A percentile compares a stretch with the other conserved stretches of the same genome.
phyloP scores from a whole-genome alignment of 75 land plant genomes.

The Picea glauca region DNA sequence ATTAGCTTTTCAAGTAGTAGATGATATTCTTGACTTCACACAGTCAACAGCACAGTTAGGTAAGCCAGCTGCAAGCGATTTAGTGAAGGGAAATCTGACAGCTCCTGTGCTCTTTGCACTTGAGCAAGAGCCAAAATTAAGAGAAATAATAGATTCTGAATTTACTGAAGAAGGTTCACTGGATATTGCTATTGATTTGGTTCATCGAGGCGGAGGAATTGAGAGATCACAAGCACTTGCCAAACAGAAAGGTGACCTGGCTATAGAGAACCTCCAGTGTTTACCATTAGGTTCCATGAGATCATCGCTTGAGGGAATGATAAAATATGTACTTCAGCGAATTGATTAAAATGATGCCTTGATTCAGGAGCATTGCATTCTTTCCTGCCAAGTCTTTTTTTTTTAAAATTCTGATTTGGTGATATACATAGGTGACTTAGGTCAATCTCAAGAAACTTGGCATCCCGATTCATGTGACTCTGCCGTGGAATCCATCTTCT shows the following conservation, averaged over 20 bases:
- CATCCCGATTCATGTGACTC: background rate
- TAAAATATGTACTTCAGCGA: constrained; percentile 80
- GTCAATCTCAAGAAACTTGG: background rate
- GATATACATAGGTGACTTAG: background rate
- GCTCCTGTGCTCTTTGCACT: constrained; percentile 97
- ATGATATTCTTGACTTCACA: constrained; percentile 96
- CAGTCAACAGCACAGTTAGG: constrained; percentile 95
- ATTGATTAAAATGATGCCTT: constrained; percentile 38
- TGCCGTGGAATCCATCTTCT: background rate
- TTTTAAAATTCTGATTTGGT: background rate
- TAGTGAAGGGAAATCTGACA: constrained; percentile 91
- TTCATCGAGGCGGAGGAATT: constrained; percentile 73
- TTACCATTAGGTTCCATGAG: constrained; percentile 62
- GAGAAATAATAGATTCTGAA: constrained; percentile 87
- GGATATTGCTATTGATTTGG: constrained; percentile 64
- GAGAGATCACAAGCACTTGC: constrained; percentile 74
- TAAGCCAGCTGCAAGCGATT: constrained; percentile 92
- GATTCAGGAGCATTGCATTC: background rate
- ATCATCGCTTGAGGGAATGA: constrained; percentile 72
- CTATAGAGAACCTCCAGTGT: constrained; percentile 60
- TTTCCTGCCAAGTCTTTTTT: background rate
- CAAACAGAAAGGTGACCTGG: constrained; percentile 73
- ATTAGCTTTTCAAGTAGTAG: constrained; percentile 93
- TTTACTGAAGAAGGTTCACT: constrained; percentile 91
- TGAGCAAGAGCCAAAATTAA: constrained; percentile 69